phyloP scores from a whole-genome alignment of 352 stramenopile species.

The Pythium brassicae region DNA sequence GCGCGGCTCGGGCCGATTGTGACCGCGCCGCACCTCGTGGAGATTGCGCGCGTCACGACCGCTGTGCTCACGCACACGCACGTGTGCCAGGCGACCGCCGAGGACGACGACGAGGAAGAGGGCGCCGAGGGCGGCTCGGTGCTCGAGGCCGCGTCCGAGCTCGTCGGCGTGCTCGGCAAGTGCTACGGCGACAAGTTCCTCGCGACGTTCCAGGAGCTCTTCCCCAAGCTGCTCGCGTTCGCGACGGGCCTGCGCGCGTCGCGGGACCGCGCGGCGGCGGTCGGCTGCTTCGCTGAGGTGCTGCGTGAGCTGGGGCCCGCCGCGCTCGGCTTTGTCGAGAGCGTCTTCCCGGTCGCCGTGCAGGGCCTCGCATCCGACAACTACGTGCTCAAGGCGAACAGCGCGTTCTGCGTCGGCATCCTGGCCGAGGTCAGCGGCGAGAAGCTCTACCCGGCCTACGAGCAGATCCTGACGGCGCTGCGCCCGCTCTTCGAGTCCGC shows the following conservation, averaged over 20 bases:
- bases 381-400: conserved; percentile 93
- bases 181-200: conserved; percentile 93
- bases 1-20: conserved; percentile 91
- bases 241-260: conserved; percentile 86
- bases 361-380: conserved; percentile 89
- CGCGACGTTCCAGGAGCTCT: conserved; percentile 87
- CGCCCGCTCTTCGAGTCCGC: conserved; percentile 89
- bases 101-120: conserved; percentile 91
- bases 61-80: conserved; percentile 88
- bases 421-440: conserved; percentile 82
- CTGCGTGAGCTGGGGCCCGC: conserved; percentile 86
- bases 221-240: conserved; percentile 89
- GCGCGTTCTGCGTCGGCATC: conserved; percentile 93
- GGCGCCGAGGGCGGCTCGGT: conserved; percentile 90
- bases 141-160: conserved; percentile 91
- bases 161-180: conserved; percentile 91
- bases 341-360: conserved; percentile 90
- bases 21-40: conserved; percentile 79
- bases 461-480: conserved; percentile 89
- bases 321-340: conserved; percentile 79
- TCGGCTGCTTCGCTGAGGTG: conserved; percentile 95
- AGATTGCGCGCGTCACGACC: conserved; percentile 83
- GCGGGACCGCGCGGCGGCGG: conserved; percentile 90
- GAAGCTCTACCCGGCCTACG: conserved; percentile 81
- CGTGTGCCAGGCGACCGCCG: conserved; percentile 85